Evolutionary conservation across 164 flowering plant genomes (phyloP).

Genomic region (Macadamia tetraphylla): DNA sequence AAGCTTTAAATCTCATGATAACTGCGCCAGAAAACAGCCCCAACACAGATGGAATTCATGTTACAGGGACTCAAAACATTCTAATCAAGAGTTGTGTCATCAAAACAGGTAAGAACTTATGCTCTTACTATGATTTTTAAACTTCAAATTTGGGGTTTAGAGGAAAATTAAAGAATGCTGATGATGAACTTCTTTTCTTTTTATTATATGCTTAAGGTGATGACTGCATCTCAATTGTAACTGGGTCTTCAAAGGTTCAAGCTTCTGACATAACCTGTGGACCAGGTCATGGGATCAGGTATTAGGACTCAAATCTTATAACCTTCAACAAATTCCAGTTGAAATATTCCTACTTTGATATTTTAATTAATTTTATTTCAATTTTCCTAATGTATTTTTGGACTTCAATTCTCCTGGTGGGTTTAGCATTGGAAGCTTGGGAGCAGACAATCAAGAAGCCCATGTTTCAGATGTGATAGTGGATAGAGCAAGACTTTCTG

Average conservation of each 20-base stretch:
- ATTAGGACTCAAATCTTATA: background rate
- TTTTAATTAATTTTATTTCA: background rate
- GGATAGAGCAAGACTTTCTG: conserved; percentile 35
- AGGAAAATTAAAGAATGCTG: no score
- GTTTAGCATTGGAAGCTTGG: conserved; percentile 64
- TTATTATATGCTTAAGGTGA: conserved; percentile 34
- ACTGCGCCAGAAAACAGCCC: conserved; percentile 61
- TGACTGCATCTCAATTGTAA: conserved; percentile 55
- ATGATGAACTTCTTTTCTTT: background rate
- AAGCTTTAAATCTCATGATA: conserved; percentile 33
- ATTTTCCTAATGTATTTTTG: background rate
- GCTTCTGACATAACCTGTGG: conserved; percentile 48
- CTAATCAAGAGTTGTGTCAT: conserved; percentile 32
- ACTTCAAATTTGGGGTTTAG: background rate
- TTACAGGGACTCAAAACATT: conserved; percentile 42
- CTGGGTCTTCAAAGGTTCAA: conserved; percentile 33
- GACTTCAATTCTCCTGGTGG: background rate
- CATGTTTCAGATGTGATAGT: conserved; percentile 41
- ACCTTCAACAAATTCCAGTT: background rate
- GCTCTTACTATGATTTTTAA: background rate
- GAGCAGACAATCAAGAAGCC: conserved; percentile 35
- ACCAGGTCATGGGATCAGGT: conserved; percentile 83
- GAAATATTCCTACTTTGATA: background rate
- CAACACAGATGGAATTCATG: conserved; percentile 81
- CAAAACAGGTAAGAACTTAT: conserved; percentile 41